Base-by-base conservation (phyloP, 163 green algal species). In the Chloroidium sp. region DNA sequence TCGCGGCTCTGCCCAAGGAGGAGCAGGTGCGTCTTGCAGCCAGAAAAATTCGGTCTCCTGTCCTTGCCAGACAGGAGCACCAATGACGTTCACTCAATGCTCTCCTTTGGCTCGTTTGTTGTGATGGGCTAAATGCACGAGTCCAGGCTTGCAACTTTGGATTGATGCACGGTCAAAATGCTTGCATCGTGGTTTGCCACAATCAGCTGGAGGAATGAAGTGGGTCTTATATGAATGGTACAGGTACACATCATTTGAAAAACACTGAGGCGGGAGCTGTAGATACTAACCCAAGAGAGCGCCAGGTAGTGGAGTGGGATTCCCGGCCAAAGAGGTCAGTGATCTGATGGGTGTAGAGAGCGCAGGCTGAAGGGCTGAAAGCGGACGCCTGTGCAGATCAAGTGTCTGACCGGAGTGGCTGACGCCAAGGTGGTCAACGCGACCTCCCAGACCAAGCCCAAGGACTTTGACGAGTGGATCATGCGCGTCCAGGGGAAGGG, bases 401-500 rank as follows among this genome's bases (percentile, higher is more conserved):
- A 84, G 74, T 97, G 93, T 83, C 86, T 98, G 81, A 90, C 88
- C 59, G 94, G 93, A 3, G 81, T 97, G 36, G 89, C 96, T n/a
- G 93, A 97, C 59, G 94, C 94, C 12, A 93, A 95, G 87, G 90
- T 97, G 67, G 62, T 76, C 8, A 94, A 94, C 79, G 84, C 91
- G 1, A 78, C 84, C 13, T 93, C 93, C 0, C 82, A 86, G 74
- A 80, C 69, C 67, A 91, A 92, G 78, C 94, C 94, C 10, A 86
- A 86, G 62, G 96, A 95, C 87, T 98, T 98, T 92, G 94, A 98
- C 76, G 94, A 98, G 85, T 98, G 94, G 94, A 98, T 97, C 84
- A 75, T 96, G 86, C 88, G 94, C 1, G 88, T 94, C 6, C 96
- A 97, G 92, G 94, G 94, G 14, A 69, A 84, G 4, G 93, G 93